Evolutionary conservation across 805 yeast species (phyloP).

Genomic region (Ogataea polymorpha): DNA sequence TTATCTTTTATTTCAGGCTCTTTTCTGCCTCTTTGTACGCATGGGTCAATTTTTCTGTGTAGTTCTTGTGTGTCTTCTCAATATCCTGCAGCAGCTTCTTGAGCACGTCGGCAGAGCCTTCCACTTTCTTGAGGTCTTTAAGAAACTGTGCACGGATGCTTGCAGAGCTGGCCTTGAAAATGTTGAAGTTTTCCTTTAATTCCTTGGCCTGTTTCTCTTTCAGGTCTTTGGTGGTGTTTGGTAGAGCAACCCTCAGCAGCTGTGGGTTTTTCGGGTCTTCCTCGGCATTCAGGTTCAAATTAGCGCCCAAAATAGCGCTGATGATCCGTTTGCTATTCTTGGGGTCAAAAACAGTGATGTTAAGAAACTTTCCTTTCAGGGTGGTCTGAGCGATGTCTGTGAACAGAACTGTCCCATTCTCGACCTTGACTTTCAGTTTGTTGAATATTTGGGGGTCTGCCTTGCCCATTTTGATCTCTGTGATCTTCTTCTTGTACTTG

Average conservation of each 20-base stretch:
- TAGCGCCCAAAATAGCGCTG: constrained; percentile 65
- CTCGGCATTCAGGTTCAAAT: constrained; percentile 77
- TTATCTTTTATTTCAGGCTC: constrained; percentile 18
- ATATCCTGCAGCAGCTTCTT: constrained; percentile 55
- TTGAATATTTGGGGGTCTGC: constrained; percentile 68
- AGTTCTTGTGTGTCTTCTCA: constrained; percentile 69
- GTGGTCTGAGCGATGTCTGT: constrained; percentile 69
- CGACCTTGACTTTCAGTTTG: constrained; percentile 47
- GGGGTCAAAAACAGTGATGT: constrained; percentile 88
- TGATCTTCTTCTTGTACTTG: constrained; percentile 50
- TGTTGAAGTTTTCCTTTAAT: constrained; percentile 65
- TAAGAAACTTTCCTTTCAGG: constrained; percentile 62
- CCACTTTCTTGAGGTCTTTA: constrained; percentile 45
- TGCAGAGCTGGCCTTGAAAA: constrained; percentile 56
- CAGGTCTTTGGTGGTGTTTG: constrained; percentile 69
- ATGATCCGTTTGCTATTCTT: constrained; percentile 63
- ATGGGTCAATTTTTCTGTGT: constrained; percentile 53
- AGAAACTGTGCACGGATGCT: constrained; percentile 56
- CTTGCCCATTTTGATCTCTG: constrained; percentile 66
- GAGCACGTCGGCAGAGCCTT: constrained; percentile 53
- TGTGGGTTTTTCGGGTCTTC: constrained; percentile 70
- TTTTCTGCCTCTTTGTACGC: constrained; percentile 55
- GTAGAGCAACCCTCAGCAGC: constrained; percentile 68
- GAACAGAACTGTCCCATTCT: constrained; percentile 45
- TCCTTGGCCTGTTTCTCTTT: constrained; percentile 52